Evolutionary conservation across 1,284 basidiomycete species (phyloP).

Genomic region (Caloboletus firmus): DNA sequence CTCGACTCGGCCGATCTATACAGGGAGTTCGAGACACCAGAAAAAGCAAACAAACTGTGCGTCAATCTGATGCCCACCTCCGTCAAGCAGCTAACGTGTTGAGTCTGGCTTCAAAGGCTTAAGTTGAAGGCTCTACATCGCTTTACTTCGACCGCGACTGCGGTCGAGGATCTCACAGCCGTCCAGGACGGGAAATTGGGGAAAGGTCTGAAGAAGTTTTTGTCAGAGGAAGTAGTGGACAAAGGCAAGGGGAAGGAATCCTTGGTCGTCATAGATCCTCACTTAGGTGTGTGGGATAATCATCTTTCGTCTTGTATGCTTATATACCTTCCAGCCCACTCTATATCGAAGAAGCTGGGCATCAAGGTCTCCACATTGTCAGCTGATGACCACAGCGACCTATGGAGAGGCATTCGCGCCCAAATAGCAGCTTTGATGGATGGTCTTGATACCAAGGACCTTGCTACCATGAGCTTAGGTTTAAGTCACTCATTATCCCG

Average conservation of each 20-base stretch:
- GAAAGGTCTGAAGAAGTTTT: constrained; percentile 91
- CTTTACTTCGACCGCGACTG: constrained; percentile 93
- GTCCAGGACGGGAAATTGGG: constrained; percentile 92
- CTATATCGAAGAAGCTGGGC: constrained; percentile 92
- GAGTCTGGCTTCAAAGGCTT: constrained; percentile 51
- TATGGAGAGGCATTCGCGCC: constrained; percentile 94
- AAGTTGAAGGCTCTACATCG: constrained; percentile 96
- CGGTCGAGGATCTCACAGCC: constrained; percentile 98
- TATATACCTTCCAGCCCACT: constrained; percentile 52
- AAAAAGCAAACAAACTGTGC: constrained; percentile 89
- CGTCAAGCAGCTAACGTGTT: constrained; percentile 2
- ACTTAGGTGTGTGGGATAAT: constrained; percentile 67
- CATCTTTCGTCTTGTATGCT: constrained; percentile 1
- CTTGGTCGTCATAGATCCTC: constrained; percentile 86
- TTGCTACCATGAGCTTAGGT: constrained; percentile 97
- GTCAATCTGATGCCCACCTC: constrained; percentile 35
- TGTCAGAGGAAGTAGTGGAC: constrained; percentile 83
- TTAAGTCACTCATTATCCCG: constrained; percentile 94
- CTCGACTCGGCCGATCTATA: constrained; percentile 83
- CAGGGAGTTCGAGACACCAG: constrained; percentile 91
- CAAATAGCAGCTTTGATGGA: constrained; percentile 88
- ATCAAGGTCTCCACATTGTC: constrained; percentile 72
- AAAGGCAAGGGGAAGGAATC: constrained; percentile 90
- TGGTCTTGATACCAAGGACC: constrained; percentile 91
- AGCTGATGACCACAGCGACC: constrained; percentile 58